Conservation (phyloP, 208 protist genomes). For the Wallacemonas collosoma region DNA sequence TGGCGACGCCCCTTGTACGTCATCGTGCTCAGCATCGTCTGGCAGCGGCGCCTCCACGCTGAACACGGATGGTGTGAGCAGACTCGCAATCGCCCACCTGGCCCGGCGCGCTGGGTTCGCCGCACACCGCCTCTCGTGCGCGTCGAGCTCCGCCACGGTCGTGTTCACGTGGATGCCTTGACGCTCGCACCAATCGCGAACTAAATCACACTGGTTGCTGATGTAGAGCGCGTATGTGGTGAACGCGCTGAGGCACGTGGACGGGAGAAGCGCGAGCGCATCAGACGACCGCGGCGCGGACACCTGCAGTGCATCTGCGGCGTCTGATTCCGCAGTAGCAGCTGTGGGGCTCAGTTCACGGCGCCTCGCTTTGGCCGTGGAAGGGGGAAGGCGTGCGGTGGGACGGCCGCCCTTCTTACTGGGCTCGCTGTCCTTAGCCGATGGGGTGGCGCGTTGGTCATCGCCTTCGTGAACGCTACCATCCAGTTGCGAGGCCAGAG, state of each 20-base stretch:
- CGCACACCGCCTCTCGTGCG: neutral
- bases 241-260: conserved; percentile 4
- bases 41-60: neutral
- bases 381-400: too few species aligned
- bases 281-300: too few species aligned
- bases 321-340: too few species aligned
- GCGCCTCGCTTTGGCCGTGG: too few species aligned
- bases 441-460: too few species aligned
- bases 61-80: conserved; percentile 24
- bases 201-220: conserved; percentile 29
- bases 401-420: too few species aligned
- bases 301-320: too few species aligned
- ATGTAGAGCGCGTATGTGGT: conserved; percentile 20
- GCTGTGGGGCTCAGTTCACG: too few species aligned
- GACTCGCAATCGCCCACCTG: conserved; percentile 21
- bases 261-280: neutral
- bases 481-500: neutral
- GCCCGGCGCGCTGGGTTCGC: neutral
- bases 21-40: neutral
- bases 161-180: conserved; percentile 19
- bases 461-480: neutral
- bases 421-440: too few species aligned
- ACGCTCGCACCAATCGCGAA: conserved; percentile 22
- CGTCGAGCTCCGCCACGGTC: conserved; percentile 10
- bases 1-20: too few species aligned